A percentile compares a stretch with the other conserved stretches of the same genome.
Conservation (phyloP, 2,329 filamentous ascomycete species). For the Aspergillus unguis region DNA sequence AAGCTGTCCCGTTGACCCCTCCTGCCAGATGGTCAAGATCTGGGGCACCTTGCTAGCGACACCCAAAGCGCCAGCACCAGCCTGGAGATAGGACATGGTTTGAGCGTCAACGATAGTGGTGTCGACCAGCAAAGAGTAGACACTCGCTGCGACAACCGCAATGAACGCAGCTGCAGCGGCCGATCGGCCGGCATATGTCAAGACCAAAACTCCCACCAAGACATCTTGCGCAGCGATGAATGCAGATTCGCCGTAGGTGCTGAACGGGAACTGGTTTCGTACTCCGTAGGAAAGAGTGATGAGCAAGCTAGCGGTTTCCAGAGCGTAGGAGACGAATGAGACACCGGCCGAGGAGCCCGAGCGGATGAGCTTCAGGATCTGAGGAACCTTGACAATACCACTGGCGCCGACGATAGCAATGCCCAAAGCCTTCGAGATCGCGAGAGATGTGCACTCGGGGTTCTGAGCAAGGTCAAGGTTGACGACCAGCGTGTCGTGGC, state of each 20-base stretch:
- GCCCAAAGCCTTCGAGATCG: conserved; percentile 85
- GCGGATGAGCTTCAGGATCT: conserved; percentile 86
- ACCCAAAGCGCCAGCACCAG: conserved; percentile 75
- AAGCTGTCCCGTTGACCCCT: conserved; percentile 90
- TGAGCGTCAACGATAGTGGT: conserved; percentile 62
- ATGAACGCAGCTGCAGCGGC: conserved; percentile 73
- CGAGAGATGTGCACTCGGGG: conserved; percentile 79
- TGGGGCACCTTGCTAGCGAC: conserved; percentile 92
- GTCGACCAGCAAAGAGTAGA: conserved; percentile 66
- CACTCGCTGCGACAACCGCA: conserved; percentile 66
- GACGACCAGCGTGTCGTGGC: conserved; percentile 82
- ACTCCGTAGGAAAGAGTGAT: conserved; percentile 91
- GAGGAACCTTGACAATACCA: conserved; percentile 90
- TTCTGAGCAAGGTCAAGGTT: conserved; percentile 73
- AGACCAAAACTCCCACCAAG: conserved; percentile 78
- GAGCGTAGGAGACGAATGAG: conserved; percentile 83
- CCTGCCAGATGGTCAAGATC: conserved; percentile 77
- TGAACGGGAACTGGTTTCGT: conserved; percentile 89
- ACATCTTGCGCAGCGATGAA: conserved; percentile 92
- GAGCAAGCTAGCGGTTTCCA: conserved; percentile 84
- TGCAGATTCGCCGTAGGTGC: conserved; percentile 92
- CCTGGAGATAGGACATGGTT: conserved; percentile 72
- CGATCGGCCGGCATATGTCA: conserved; percentile 72
- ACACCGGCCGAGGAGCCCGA: conserved; percentile 80
- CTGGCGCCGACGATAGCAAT: conserved; percentile 90